Percentiles rank a stretch among this genome's conserved stretches.
These are phyloP conservation scores for Hygrocybe punicea DNA, from an alignment of 768 basidiomycete genomes.

Conservation along the genomic window DNA sequence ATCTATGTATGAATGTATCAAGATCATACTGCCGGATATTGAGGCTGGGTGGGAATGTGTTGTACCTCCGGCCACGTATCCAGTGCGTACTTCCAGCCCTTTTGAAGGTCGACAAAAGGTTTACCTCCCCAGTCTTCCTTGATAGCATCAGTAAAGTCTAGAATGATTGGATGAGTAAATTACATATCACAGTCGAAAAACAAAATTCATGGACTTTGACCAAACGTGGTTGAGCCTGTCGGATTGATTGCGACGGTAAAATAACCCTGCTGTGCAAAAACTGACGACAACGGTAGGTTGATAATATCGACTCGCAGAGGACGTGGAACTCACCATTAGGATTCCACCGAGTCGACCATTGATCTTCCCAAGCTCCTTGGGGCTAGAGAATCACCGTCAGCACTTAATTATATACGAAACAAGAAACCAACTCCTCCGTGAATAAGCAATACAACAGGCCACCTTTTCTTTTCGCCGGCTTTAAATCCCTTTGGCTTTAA, in stretches of 20 bases:
- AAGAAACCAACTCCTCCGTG: conserved; percentile 54
- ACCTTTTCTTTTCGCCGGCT: conserved; percentile 62
- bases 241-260: conserved; percentile 87
- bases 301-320: not conserved
- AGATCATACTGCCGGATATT: not conserved
- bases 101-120: conserved; percentile 72
- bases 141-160: conserved; percentile 80
- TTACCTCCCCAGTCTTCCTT: conserved; percentile 82
- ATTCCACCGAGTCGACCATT: conserved; percentile 93
- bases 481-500: conserved; percentile 78
- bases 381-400: conserved; percentile 46
- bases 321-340: conserved; percentile 54
- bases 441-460: conserved; percentile 76
- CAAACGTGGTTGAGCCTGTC: conserved; percentile 90
- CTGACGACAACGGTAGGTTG: conserved; percentile 30
- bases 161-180: not conserved
- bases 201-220: conserved; percentile 56
- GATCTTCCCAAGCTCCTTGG: conserved; percentile 84
- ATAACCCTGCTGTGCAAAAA: conserved; percentile 87
- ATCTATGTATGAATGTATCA: conserved; percentile 42
- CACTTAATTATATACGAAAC: not conserved
- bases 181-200: conserved; percentile 1
- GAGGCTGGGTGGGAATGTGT: not conserved
- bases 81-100: conserved; percentile 70
- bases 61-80: conserved; percentile 66